Percentiles rank a stretch among this genome's conserved stretches.
phyloP scores from a whole-genome alignment of 768 basidiomycete species.

The Mycena rebaudengoi region DNA sequence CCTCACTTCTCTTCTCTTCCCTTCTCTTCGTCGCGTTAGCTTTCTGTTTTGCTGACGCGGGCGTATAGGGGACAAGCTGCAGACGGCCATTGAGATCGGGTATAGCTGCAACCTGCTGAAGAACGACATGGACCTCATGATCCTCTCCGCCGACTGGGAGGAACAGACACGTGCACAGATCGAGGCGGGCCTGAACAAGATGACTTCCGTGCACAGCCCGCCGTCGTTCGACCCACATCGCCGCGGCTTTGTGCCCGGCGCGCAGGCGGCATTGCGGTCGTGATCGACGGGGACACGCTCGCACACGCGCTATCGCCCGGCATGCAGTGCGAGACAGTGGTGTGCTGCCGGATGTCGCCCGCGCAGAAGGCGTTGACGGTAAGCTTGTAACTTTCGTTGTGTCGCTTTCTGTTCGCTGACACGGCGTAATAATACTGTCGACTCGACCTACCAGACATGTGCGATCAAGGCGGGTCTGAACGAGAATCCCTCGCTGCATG shows the following conservation, averaged over 20 bases:
- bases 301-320: constrained; percentile 82
- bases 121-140: constrained; percentile 96
- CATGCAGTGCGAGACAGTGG: constrained; percentile 97
- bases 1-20: not conserved
- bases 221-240: constrained; percentile 66
- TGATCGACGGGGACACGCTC: constrained; percentile 96
- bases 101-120: constrained; percentile 96
- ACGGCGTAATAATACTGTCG: too few species aligned
- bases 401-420: not conserved
- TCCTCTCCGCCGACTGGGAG: constrained; percentile 83
- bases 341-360: constrained; percentile 97
- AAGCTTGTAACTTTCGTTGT: constrained; percentile 68
- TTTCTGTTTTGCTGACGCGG: not conserved
- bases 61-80: constrained; percentile 90
- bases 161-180: constrained; percentile 85
- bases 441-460: too few species aligned
- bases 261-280: constrained; percentile 84
- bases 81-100: constrained; percentile 98
- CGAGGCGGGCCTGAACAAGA: constrained; percentile 93
- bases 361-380: constrained; percentile 98
- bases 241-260: constrained; percentile 73
- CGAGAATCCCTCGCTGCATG: too few species aligned
- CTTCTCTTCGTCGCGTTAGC: not conserved
- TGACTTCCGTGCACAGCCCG: constrained; percentile 85
- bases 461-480: too few species aligned